Conservation (phyloP, 129 eudicot species). For the Chrysanthemum makinoi region DNA sequence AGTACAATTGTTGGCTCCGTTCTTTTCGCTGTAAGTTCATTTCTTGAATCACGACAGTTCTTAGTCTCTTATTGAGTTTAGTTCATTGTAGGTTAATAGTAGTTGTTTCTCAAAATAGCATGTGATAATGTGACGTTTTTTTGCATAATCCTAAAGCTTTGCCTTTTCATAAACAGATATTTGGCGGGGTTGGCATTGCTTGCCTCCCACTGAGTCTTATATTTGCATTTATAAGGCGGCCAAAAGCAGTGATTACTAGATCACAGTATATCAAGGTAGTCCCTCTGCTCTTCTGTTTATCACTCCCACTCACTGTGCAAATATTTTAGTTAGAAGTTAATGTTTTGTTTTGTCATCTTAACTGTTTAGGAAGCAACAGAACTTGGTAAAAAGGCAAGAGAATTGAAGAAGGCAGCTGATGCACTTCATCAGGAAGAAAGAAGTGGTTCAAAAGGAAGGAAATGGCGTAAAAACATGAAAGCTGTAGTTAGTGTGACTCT, state of each 20-base stretch:
- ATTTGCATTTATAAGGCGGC: constrained; percentile 83
- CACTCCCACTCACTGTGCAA: constrained; percentile 3
- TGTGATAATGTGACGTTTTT: constrained; percentile 3
- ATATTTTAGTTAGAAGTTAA: constrained; percentile 1
- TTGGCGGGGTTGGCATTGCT: constrained; percentile 99
- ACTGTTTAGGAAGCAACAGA: too few species aligned
- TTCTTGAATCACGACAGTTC: constrained; percentile 9
- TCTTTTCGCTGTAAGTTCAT: constrained; percentile 72
- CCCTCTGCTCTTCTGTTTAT: constrained; percentile 11
- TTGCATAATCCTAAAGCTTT: constrained; percentile 12
- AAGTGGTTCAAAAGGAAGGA: too few species aligned
- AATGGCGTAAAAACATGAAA: too few species aligned
- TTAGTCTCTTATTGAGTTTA: background rate
- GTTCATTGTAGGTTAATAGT: too few species aligned
- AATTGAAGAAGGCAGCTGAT: too few species aligned
- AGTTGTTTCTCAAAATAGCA: background rate
- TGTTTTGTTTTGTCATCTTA: background rate
- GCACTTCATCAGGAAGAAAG: too few species aligned
- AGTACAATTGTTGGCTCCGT: constrained; percentile 54
- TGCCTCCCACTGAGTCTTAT: constrained; percentile 92
- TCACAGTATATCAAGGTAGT: constrained; percentile 95
- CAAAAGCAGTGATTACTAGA: constrained; percentile 93
- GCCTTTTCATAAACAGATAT: constrained; percentile 48
- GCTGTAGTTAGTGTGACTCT: too few species aligned
- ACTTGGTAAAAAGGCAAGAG: too few species aligned